Base-by-base conservation (phyloP, 495 filamentous ascomycete genomes). In the Xylaria venustula region DNA sequence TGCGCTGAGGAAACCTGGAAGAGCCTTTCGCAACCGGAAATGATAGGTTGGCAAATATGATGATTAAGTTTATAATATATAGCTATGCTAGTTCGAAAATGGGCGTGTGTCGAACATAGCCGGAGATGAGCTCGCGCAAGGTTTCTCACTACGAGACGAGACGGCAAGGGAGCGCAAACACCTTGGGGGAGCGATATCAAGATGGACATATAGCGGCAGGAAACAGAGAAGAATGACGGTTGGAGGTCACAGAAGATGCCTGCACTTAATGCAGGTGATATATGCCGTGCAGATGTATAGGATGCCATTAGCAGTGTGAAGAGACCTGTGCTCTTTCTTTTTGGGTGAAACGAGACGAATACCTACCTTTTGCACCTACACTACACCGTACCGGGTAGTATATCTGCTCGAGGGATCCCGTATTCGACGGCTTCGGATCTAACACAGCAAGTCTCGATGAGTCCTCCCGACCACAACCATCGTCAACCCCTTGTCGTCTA, bases 191-290 rank as follows among this genome's bases (percentile, higher is more conserved):
- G n/a, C 59, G 50, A 53, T 40, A 46, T 62, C 44, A 63, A 50
- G 66, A 63, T 69, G 60, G 32, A 54, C 61, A 50, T 62, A 61
- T 64, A 63, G 61, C 56, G 34, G 41, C 58, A 58, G 28, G 41
- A 47, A 50, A 56, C 58, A 61, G 42, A 60, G 37, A 52, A 60
- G 48, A 60, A 64, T 41, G 53, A 64, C 54, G 23, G 54, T 12
- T 20, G 48, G 15, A 64, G 64, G 48, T 44, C 53, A 44, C 56
- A 63, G 61, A 68, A 54, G 7, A 65, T 67, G 62, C 63, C 54
- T 68, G 65, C 56, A 41, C 63, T 68, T 66, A 68, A 68, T 70
- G 67, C 42, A 32, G 5, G 32, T 51, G 61, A 58, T 70, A 66
- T 70, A 63, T 57, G 55, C 26, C 40, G 32, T 64, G 41, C 55